phyloP scores from a whole-genome alignment of 768 basidiomycete genomes.

The Trametes cingulata region DNA sequence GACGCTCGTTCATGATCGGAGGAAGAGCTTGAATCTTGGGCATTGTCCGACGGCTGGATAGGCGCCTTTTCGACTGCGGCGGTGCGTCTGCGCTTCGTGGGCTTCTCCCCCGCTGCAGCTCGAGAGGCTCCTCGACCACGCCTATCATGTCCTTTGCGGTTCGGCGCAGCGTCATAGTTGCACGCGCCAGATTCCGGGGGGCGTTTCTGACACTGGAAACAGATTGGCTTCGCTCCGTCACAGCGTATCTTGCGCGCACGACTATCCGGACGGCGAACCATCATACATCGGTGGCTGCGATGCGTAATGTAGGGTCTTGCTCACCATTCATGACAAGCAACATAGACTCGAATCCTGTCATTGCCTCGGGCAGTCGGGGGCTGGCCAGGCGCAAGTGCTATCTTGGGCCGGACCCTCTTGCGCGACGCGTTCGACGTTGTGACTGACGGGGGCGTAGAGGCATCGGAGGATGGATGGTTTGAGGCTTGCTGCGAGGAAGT shows the following conservation, averaged over 20 bases:
- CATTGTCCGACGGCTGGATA: not conserved
- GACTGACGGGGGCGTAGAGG: constrained; percentile 1
- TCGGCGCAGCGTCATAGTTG: constrained; percentile 17
- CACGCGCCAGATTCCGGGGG: constrained; percentile 2
- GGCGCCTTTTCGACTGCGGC: not conserved
- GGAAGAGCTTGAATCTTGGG: constrained; percentile 26
- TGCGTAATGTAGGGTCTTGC: constrained; percentile 16
- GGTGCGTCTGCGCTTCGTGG: not conserved
- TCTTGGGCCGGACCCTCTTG: constrained; percentile 41
- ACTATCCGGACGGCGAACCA: constrained; percentile 1
- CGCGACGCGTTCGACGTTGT: not conserved
- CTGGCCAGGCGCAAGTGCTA: constrained; percentile 71
- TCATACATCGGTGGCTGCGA: not conserved
- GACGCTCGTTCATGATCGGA: not conserved
- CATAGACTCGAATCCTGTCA: constrained; percentile 70
- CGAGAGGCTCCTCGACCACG: not conserved
- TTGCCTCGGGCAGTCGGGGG: constrained; percentile 80
- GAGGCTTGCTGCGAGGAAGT: not conserved
- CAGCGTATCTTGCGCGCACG: constrained; percentile 18
- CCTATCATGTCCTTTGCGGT: constrained; percentile 9
- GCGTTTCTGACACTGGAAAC: constrained; percentile 16
- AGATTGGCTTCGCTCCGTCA: constrained; percentile 18
- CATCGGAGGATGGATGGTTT: not conserved
- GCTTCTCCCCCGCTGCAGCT: not conserved
- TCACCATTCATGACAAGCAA: constrained; percentile 78